Evolutionary conservation across 208 protist genomes (phyloP), one percentile per base, ranked within the genome.

Genomic region (Leishmania lainsoni): DNA sequence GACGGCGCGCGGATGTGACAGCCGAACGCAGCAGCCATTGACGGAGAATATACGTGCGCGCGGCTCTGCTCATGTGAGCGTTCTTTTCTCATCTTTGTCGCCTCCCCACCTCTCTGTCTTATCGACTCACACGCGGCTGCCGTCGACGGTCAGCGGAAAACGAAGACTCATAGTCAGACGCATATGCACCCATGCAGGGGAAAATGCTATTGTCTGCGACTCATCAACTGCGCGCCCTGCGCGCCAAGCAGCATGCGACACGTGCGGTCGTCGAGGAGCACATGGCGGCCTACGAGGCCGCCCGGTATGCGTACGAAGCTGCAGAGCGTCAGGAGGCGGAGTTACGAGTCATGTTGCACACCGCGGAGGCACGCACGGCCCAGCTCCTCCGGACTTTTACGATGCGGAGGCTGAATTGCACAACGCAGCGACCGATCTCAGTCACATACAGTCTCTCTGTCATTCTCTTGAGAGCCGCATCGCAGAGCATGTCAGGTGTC

Each of bases 141-240:
- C 49, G 17, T 17, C 42, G 26, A 20, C 49, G 29, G 51, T 54
- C 45, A 29, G 1, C 2, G 29, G n/a, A 61, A 35, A 35, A 4
- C 5, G 10, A 42, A 56, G 6, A 56, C 12, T 9, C 26, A 39
- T 52, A 17, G n/a, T 29, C 12, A 29, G 29, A 6, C 16, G 59
- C 52, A 51, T 8, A 29, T 61, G 8, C 26, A 83, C 10, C 42
- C 52, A 48, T n/a, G 20, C 29, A 10, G 45, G 49, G 58, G 58
- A 70, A 65, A 42, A 79, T 90, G 71, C 63, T 87, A 35, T 75
- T 82, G n/a, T 86, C 86, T 20, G 85, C 80, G 35, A 80, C 79
- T 59, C 83, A 90, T 59, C 85, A 90, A 63, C 84, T 93, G 58
- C 59, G 70, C 16, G 72, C 66, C 14, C 49, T 88, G 79, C 81